Base-by-base conservation (phyloP, 1,284 basidiomycete genomes). In the Fistulinella cinereoalba region DNA sequence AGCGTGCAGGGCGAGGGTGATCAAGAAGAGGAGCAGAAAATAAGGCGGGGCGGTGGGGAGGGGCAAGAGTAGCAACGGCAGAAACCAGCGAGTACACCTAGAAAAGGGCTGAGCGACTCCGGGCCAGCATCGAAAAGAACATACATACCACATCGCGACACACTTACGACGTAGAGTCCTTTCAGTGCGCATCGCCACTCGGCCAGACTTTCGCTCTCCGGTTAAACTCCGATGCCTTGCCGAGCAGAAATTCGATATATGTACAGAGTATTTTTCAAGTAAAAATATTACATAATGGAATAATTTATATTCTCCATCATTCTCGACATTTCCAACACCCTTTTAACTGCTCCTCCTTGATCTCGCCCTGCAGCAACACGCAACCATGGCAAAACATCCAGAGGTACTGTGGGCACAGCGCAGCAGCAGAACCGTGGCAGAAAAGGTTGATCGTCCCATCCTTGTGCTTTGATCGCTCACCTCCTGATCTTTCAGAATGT, bases 321-420 rank as follows among this genome's bases (percentile, higher is more conserved):
- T 71, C 69, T 66, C 52, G 55, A 62, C 49, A 51, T 25, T 72
- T 71, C 68, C 50, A 63, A 54, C 47, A n/a, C 38, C 33, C 39
- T 51, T 48, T 53, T 42, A 52, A 50, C 2, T 40, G 24, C 24
- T 7, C 41, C 46, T 37, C 47, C 50, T 52, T 47, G 13, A 3
- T n/a, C 4, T 19, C 44, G 33, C 15, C 21, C 11, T 8, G 23
- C 43, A 52, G 31, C 43, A 48, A 46, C 54, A 54, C 43, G 3
- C 49, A 47, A 70, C 74, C 70, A 74, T 81, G 69, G 59, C 74
- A 10, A 61, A 67, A 52, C 89, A 93, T 70, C 92, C 93, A 37
- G 91, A 96, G 71, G 74, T 95, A 44, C 75, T 91, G 4, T 97
- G 92, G 90, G 92, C 93, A 41, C 92, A 97, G 70, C 81, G 93